A percentile compares a stretch with the other conserved stretches of the same genome.
Evolutionary conservation across 768 basidiomycete genomes (phyloP).

Genomic region (Collybia sp.): DNA sequence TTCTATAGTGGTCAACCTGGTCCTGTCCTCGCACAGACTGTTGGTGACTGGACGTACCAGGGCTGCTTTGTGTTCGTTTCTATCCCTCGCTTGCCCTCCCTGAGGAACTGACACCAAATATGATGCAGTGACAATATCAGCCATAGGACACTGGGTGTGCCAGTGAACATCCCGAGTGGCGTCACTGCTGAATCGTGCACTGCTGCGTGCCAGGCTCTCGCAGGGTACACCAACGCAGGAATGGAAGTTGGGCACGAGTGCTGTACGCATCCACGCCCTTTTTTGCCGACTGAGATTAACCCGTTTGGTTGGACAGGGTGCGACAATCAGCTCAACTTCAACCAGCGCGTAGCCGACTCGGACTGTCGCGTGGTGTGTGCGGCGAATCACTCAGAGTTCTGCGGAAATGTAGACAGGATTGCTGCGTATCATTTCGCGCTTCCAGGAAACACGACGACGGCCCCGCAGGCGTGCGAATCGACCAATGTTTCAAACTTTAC

Average conservation of each 20-base stretch:
- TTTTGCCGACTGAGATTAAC: slow-evolving; percentile 3
- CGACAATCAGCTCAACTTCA: slow-evolving; percentile 35
- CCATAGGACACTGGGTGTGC: slow-evolving; percentile 36
- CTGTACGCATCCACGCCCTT: slow-evolving; percentile 34
- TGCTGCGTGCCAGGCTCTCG: slow-evolving; percentile 46
- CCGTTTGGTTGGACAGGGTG: slow-evolving; percentile 40
- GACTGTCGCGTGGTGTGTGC: slow-evolving; percentile 66
- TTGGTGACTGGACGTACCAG: slow-evolving; percentile 63
- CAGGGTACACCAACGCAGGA: slow-evolving; percentile 35
- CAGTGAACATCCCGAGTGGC: slow-evolving; percentile 30
- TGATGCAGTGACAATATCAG: slow-evolving; percentile 39
- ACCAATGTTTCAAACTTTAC: no score
- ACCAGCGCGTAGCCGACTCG: slow-evolving; percentile 39
- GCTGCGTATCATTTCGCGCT: slow-evolving; percentile 53
- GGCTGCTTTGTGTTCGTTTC: slow-evolving; percentile 65
- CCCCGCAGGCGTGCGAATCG: no score
- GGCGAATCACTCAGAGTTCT: slow-evolving; percentile 61
- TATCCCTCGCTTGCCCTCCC: slow-evolving; percentile 14
- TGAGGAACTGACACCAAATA: slow-evolving; percentile 18
- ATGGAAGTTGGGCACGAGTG: slow-evolving; percentile 44
- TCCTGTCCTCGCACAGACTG: slow-evolving; percentile 46
- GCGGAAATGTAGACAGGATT: slow-evolving; percentile 69
- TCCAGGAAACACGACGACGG: no score
- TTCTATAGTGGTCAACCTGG: slow-evolving; percentile 57
- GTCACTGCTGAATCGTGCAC: slow-evolving; percentile 58